Evolutionary conservation across 2,329 filamentous ascomycete species (phyloP).

Genomic region (Alternaria metachromatica): DNA sequence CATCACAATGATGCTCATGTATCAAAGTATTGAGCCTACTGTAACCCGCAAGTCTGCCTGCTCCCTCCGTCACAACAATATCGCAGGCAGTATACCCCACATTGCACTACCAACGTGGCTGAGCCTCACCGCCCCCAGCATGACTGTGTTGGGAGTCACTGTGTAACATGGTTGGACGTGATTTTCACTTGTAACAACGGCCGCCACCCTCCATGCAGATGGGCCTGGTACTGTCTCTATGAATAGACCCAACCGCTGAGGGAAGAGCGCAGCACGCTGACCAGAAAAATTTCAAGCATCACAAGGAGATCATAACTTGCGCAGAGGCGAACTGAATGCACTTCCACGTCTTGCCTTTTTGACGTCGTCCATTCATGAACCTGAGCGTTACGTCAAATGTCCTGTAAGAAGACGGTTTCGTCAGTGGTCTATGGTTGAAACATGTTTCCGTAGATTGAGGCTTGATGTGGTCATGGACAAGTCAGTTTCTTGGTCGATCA

Average conservation of each 20-base stretch:
- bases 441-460: not conserved
- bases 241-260: not conserved
- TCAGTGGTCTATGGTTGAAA: not conserved
- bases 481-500: not conserved
- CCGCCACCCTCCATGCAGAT: not conserved
- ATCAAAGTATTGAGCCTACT: not conserved
- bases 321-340: no score
- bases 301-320: no score
- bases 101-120: slow-evolving; percentile 1
- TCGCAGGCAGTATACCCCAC: not conserved
- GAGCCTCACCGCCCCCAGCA: not conserved
- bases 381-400: no score
- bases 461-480: not conserved
- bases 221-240: not conserved
- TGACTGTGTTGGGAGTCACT: not conserved
- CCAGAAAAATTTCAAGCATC: not conserved
- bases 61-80: not conserved
- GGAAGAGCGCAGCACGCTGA: not conserved
- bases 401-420: not conserved
- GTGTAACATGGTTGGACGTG: not conserved
- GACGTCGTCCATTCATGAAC: no score
- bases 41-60: not conserved
- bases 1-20: not conserved
- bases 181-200: not conserved
- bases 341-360: no score